Evolutionary conservation across 257 asterid genomes (phyloP), one percentile per base, ranked within the genome.

Genomic region (Salvia miltiorrhiza): DNA sequence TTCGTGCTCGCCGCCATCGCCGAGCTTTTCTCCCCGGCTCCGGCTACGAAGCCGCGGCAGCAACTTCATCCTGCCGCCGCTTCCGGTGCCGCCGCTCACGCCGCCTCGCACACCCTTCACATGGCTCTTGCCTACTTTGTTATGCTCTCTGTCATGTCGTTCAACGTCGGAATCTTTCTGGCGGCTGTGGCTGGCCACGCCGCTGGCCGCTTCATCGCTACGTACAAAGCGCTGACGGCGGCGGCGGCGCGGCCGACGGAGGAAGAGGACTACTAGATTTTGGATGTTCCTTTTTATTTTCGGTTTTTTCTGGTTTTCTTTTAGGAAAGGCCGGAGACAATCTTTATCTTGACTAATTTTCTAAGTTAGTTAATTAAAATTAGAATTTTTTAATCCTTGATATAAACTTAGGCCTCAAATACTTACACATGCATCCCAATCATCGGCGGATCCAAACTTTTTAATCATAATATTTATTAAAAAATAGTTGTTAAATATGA

Each of bases 61-160:
- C 32, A 21, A 0, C 9, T 49, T 4, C 74, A 59, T 23, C 81
- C 85, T 2, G 12, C 67, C 21, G 60, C 33, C 32, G 58, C 3
- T 19, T 28, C n/a, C 23, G 77, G 78, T 4, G 77, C 92, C 2
- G 60, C 75, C 32, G 7, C 48, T 30, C 64, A 64, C 6, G 77
- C 86, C 1, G 77, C 76, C 30, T 80, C 73, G 44, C 72, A 84
- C 11, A 83, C 79, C 4, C 52, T 90, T 49, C 85, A 87, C 2
- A 85, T 86, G 86, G 87, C 75, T n/a, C 76, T 86, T 17, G 83
- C 85, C 33, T 90, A 90, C 84, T 45, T 86, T 80, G 79, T 88
- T 39, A 90, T 90, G 97, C 91, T 90, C 5, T 73, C 91, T 3
- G 93, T 86, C 35, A 90, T 90, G 95, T 81, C 93, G 9, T 86